phyloP scores from a whole-genome alignment of 352 stramenopile genomes.

The Pythium guiyangense region DNA sequence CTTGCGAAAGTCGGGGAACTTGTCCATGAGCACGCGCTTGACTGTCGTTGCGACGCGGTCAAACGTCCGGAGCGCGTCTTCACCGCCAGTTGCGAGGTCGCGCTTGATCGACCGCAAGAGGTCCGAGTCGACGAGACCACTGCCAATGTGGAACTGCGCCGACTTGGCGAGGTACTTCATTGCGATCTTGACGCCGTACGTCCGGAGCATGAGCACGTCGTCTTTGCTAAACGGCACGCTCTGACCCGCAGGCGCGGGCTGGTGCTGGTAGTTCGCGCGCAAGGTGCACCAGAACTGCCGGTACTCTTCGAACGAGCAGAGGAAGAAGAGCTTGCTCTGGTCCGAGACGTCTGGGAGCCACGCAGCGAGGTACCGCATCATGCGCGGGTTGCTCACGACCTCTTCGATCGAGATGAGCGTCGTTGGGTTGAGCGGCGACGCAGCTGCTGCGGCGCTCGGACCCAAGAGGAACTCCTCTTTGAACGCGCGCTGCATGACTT shows the following conservation, averaged over 20 bases:
- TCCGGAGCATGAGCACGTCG: conserved; percentile 77
- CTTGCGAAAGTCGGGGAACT: conserved; percentile 76
- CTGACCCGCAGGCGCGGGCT: conserved; percentile 9
- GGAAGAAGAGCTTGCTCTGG: conserved; percentile 79
- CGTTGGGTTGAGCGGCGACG: conserved; percentile 26
- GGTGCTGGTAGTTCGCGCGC: conserved; percentile 50
- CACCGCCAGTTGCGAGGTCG: conserved; percentile 67
- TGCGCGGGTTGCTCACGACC: conserved; percentile 70
- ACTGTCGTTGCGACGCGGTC: conserved; percentile 71
- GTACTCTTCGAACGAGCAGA: conserved; percentile 76
- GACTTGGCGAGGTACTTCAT: conserved; percentile 81
- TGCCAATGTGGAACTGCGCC: conserved; percentile 78
- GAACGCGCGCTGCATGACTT: conserved; percentile 58
- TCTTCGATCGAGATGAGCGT: conserved; percentile 71
- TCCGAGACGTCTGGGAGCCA: conserved; percentile 49
- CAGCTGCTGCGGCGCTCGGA: conserved; percentile 7
- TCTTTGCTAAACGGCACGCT: conserved; percentile 70
- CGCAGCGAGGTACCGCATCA: conserved; percentile 81
- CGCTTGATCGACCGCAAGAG: conserved; percentile 71
- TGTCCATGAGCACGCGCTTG: conserved; percentile 75
- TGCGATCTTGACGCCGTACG: conserved; percentile 84
- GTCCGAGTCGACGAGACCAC: conserved; percentile 48
- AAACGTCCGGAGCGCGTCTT: conserved; percentile 79
- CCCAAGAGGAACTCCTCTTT: conserved; percentile 51
- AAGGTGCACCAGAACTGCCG: conserved; percentile 70